These are phyloP conservation scores for Hyphodiscus sp. DNA, from an alignment of 2,329 filamentous ascomycete species.

Conservation along the genomic window DNA sequence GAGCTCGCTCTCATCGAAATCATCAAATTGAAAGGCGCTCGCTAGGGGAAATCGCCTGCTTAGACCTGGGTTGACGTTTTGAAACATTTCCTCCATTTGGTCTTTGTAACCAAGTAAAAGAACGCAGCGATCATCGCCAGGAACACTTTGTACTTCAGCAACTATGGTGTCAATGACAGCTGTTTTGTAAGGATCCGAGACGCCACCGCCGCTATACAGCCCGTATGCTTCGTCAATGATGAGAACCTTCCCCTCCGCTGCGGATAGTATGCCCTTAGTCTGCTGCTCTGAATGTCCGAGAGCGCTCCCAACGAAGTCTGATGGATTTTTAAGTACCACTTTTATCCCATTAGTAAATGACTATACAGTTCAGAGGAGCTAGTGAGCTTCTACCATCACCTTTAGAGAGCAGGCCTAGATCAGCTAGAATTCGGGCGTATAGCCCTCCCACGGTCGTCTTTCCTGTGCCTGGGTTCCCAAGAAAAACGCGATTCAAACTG, in stretches of 20 bases:
- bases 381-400: constrained; percentile 50
- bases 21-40: constrained; percentile 60
- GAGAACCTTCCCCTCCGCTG: constrained; percentile 65
- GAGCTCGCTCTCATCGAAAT: constrained; percentile 56
- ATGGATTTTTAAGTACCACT: constrained; percentile 66
- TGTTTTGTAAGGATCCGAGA: constrained; percentile 47
- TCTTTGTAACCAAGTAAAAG: constrained; percentile 65
- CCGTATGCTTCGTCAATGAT: constrained; percentile 74
- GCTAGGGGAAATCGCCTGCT: constrained; percentile 57
- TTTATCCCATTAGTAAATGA: not conserved
- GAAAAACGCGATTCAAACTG: constrained; percentile 61
- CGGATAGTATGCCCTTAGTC: constrained; percentile 64
- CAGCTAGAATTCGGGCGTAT: constrained; percentile 61
- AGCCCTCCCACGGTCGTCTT: constrained; percentile 72
- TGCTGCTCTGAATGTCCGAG: constrained; percentile 63
- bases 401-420: constrained; percentile 60
- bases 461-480: constrained; percentile 68
- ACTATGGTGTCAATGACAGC: constrained; percentile 70
- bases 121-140: constrained; percentile 67
- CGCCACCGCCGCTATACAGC: constrained; percentile 35
- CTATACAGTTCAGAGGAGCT: not conserved
- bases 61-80: constrained; percentile 67
- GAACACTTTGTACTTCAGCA: constrained; percentile 59
- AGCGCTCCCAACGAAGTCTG: constrained; percentile 61
- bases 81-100: constrained; percentile 65